A percentile compares a stretch with the other conserved stretches of the same genome.
phyloP scores from a whole-genome alignment of 805 yeast genomes.

The Metschnikowia baotianmanensis region DNA sequence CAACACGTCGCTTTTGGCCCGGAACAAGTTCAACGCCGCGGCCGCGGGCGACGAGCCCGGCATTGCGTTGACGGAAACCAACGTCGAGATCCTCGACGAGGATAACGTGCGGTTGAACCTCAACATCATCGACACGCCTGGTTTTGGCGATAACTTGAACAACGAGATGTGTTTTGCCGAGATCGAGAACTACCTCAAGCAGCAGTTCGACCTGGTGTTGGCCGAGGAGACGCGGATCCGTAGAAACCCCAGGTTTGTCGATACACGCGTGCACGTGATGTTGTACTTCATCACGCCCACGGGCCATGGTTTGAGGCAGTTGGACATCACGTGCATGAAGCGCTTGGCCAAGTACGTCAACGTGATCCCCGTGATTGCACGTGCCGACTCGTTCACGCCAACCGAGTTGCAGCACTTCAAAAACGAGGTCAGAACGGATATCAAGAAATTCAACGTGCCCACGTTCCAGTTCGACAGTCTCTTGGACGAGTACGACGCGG shows the following conservation, averaged over 20 bases:
- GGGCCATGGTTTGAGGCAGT: constrained; percentile 76
- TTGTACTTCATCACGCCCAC: constrained; percentile 75
- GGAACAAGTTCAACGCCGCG: constrained; percentile 57
- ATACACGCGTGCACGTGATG: constrained; percentile 74
- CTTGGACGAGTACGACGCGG: constrained; percentile 55
- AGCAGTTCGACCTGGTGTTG: constrained; percentile 73
- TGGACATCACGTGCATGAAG: constrained; percentile 72
- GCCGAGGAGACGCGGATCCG: constrained; percentile 85
- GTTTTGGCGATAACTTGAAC: constrained; percentile 74
- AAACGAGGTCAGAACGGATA: constrained; percentile 56
- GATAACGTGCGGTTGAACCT: constrained; percentile 54
- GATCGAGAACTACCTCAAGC: constrained; percentile 64
- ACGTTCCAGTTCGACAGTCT: constrained; percentile 66
- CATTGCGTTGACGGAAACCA: constrained; percentile 67
- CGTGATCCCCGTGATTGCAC: constrained; percentile 77
- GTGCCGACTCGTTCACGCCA: constrained; percentile 75
- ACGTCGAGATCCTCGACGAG: constrained; percentile 59
- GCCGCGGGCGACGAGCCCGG: constrained; percentile 69
- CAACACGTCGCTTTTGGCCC: constrained; percentile 54
- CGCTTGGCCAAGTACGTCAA: constrained; percentile 70
- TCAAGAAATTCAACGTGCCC: constrained; percentile 69
- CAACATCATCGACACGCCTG: constrained; percentile 68
- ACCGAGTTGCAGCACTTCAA: constrained; percentile 63
- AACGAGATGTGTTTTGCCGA: constrained; percentile 67
- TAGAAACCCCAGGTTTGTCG: constrained; percentile 81